A percentile compares a stretch with the other conserved stretches of the same genome.
Conservation (phyloP, 106 monocot species). For the Phalaenopsis aphrodite region DNA sequence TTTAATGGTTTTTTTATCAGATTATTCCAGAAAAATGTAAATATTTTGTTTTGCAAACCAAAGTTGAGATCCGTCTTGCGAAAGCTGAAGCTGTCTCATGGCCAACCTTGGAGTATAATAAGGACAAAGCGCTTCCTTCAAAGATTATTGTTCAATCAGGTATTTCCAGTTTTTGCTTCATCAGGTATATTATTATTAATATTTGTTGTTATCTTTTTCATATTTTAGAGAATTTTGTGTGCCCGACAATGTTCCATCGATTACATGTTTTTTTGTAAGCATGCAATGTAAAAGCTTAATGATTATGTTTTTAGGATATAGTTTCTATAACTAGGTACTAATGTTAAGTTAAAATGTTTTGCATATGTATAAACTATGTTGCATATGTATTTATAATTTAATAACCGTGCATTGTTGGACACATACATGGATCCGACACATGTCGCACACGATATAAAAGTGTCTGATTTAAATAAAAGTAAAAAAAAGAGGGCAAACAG, state of each 20-base stretch:
- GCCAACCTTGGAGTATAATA: conserved; percentile 58
- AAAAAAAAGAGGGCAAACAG: too few relatives aligned
- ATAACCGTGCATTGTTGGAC: too few relatives aligned
- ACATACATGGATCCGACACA: too few relatives aligned
- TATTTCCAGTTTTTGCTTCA: conserved; percentile 4
- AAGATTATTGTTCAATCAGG: conserved; percentile 39
- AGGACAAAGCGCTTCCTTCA: conserved; percentile 24
- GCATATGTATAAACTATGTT: not conserved
- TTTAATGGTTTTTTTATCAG: conserved; percentile 21
- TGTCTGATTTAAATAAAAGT: too few relatives aligned
- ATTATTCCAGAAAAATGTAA: conserved; percentile 67
- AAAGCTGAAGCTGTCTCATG: conserved; percentile 65
- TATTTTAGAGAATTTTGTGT: not conserved
- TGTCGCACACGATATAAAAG: too few relatives aligned
- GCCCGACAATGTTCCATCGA: not conserved
- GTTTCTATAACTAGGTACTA: not conserved
- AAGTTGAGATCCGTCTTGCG: conserved; percentile 63
- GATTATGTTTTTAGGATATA: not conserved
- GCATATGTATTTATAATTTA: too few relatives aligned
- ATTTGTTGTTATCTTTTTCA: not conserved
- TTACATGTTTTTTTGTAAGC: not conserved
- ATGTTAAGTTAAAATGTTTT: not conserved
- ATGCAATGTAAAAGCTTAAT: not conserved
- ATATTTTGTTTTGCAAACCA: conserved; percentile 52
- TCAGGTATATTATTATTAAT: not conserved